These are phyloP conservation scores for Thalassiosira sp. DNA, from an alignment of 352 stramenopile species.

Conservation along the genomic window DNA sequence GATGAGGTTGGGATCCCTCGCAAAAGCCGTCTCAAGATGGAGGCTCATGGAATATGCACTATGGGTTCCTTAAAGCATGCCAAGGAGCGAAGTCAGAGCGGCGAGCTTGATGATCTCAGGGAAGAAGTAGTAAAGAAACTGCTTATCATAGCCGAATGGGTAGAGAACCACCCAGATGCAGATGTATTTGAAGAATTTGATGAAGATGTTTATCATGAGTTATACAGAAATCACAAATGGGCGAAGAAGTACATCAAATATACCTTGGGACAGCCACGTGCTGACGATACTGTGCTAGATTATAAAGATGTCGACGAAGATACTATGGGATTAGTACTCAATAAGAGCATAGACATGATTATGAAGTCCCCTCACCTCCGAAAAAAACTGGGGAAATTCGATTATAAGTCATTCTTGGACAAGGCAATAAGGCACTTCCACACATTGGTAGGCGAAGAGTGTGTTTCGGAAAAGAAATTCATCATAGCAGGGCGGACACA, in stretches of 20 bases:
- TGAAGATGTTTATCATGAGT: slow-evolving; percentile 13
- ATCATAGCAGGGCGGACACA: slow-evolving; percentile 38
- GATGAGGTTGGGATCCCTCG: slow-evolving; percentile 8
- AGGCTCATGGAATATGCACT: slow-evolving; percentile 11
- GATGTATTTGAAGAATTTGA: slow-evolving; percentile 30
- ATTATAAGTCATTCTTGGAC: slow-evolving; percentile 27
- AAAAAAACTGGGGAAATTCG: slow-evolving; percentile 23
- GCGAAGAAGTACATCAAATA: slow-evolving; percentile 16
- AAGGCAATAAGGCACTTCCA: slow-evolving; percentile 33
- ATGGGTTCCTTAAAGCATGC: neutral
- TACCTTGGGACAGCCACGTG: slow-evolving; percentile 15
- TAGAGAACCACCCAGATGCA: slow-evolving; percentile 16
- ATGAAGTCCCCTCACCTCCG: slow-evolving; percentile 24
- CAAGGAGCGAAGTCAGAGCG: slow-evolving; percentile 2
- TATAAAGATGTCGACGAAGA: slow-evolving; percentile 24
- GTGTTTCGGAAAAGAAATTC: slow-evolving; percentile 18
- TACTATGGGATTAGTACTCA: slow-evolving; percentile 12
- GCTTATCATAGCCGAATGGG: slow-evolving; percentile 16
- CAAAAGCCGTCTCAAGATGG: slow-evolving; percentile 4
- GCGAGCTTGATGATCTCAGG: neutral
- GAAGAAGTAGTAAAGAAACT: slow-evolving; percentile 25
- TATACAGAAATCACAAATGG: neutral
- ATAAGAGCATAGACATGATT: slow-evolving; percentile 17
- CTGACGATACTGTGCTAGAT: neutral
- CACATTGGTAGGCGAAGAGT: slow-evolving; percentile 9